phyloP scores from a whole-genome alignment of 768 basidiomycete genomes.

The Leucogyrophana mollusca region DNA sequence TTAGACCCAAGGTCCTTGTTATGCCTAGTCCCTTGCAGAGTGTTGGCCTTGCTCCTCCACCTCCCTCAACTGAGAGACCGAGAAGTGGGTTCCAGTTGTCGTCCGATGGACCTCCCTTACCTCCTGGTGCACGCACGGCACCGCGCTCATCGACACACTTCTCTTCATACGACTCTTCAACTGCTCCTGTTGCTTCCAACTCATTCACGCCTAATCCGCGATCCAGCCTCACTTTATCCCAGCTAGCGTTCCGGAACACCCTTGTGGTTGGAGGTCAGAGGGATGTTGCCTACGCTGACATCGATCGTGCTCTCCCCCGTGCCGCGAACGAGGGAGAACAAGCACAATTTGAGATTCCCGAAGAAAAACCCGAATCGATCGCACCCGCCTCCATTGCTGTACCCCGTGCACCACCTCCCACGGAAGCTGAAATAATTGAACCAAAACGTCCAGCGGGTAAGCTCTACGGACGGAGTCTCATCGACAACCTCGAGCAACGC shows the following conservation, averaged over 20 bases:
- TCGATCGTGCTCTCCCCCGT: constrained; percentile 60
- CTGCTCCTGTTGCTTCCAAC: constrained; percentile 50
- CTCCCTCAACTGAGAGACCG: constrained; percentile 31
- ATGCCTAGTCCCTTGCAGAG: constrained; percentile 89
- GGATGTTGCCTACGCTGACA: constrained; percentile 60
- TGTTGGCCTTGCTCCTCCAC: constrained; percentile 30
- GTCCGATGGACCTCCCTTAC: constrained; percentile 74
- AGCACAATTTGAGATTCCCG: constrained; percentile 45
- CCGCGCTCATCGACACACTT: constrained; percentile 45
- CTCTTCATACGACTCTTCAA: constrained; percentile 28
- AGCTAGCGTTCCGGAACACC: constrained; percentile 84
- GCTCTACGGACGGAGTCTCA: constrained; percentile 84
- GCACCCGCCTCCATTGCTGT: constrained; percentile 28
- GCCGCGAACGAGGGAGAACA: constrained; percentile 81
- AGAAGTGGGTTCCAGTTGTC: constrained; percentile 63
- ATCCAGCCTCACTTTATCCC: constrained; percentile 68
- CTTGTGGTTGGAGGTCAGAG: constrained; percentile 67
- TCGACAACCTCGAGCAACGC: constrained; percentile 83
- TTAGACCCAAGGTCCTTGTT: constrained; percentile 89
- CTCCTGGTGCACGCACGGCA: constrained; percentile 65
- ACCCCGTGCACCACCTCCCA: constrained; percentile 26
- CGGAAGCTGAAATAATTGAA: constrained; percentile 25
- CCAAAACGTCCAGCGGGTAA: constrained; percentile 68
- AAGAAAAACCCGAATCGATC: constrained; percentile 35
- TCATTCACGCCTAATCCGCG: constrained; percentile 81